Evolutionary conservation across 768 basidiomycete species (phyloP).

Genomic region (Flagelloscypha sp.): DNA sequence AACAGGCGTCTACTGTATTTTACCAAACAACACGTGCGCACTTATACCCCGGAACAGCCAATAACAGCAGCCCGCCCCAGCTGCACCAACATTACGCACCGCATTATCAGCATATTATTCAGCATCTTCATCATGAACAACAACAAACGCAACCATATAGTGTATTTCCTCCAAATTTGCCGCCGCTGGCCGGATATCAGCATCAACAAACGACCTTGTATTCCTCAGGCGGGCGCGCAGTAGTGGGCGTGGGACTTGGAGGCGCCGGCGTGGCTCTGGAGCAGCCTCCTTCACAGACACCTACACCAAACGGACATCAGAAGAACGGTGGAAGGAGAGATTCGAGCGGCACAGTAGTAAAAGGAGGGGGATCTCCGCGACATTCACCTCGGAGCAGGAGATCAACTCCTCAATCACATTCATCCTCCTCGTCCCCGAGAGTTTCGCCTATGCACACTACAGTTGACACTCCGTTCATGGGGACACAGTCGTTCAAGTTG

Average conservation of each 20-base stretch:
- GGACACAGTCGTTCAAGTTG: background rate
- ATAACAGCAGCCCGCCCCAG: conserved; percentile 33
- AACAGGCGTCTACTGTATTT: conserved; percentile 65
- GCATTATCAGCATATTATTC: background rate
- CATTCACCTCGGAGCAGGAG: too few species aligned
- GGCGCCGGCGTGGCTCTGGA: too few species aligned
- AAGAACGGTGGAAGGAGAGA: too few species aligned
- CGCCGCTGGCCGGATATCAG: too few species aligned
- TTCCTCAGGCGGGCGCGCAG: too few species aligned
- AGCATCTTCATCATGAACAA: background rate
- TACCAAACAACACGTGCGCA: conserved; percentile 48
- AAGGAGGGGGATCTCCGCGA: too few species aligned
- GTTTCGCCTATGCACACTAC: background rate
- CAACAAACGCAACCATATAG: conserved; percentile 4
- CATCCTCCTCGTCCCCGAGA: conserved; percentile 1
- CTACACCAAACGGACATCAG: too few species aligned
- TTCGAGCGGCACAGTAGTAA: too few species aligned
- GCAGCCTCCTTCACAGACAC: too few species aligned
- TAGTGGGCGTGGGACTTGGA: too few species aligned
- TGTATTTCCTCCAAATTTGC: background rate
- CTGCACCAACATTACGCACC: conserved; percentile 14
- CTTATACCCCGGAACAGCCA: conserved; percentile 39
- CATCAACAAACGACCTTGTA: too few species aligned
- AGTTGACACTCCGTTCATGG: background rate
- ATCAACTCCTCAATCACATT: conserved; percentile 13